Percentiles rank a stretch among this genome's conserved stretches.
Conservation (phyloP, 2,329 filamentous ascomycete genomes). For the Aspergillus sp. region DNA sequence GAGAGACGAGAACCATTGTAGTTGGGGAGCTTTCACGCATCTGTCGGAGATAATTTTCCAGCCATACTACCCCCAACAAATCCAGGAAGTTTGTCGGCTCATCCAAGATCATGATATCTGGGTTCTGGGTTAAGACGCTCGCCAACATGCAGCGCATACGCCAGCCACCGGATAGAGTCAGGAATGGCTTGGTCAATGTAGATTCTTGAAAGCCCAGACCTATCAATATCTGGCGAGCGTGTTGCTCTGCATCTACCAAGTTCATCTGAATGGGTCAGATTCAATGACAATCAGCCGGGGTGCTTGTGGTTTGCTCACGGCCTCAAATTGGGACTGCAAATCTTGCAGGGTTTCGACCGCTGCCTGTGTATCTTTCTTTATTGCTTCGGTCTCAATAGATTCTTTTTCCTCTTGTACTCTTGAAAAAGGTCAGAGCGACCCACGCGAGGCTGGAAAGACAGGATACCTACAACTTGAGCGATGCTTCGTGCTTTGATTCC, state of each 20-base stretch:
- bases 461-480: constrained; percentile 49
- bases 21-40: constrained; percentile 54
- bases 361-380: constrained; percentile 67
- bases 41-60: constrained; percentile 68
- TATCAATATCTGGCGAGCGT: constrained; percentile 64
- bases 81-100: constrained; percentile 88
- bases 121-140: constrained; percentile 65
- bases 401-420: constrained; percentile 53
- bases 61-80: constrained; percentile 78
- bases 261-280: constrained; percentile 41
- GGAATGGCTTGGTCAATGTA: constrained; percentile 59
- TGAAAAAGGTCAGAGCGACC: constrained; percentile 5
- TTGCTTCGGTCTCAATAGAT: constrained; percentile 55
- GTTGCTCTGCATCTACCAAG: constrained; percentile 62
- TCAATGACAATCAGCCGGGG: constrained; percentile 11
- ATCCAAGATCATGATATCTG: constrained; percentile 77
- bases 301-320: constrained; percentile 38
- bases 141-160: constrained; percentile 68
- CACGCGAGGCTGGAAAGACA: background rate
- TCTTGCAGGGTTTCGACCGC: constrained; percentile 69
- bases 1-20: constrained; percentile 76
- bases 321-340: constrained; percentile 67
- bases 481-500: constrained; percentile 66
- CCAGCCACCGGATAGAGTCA: constrained; percentile 74
- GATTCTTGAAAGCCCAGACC: constrained; percentile 71